Evolutionary conservation across 192 early-diverging fungal species (phyloP).

Genomic region (Mortierella claussenii): DNA sequence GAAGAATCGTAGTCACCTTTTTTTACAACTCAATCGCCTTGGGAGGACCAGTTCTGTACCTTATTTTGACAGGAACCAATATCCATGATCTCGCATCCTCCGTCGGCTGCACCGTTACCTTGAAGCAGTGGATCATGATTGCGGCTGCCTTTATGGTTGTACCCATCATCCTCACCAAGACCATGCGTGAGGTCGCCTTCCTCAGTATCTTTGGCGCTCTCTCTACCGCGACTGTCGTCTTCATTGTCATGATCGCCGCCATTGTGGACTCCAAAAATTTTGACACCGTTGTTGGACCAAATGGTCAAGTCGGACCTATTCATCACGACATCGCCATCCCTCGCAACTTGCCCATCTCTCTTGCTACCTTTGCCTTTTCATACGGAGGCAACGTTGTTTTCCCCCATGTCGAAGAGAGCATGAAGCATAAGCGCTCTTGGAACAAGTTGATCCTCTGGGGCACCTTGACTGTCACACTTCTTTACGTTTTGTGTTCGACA

Average conservation of each 20-base stretch:
- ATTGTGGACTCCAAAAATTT: constrained; percentile 59
- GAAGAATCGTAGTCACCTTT: constrained; percentile 61
- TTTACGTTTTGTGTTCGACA: constrained; percentile 73
- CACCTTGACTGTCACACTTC: constrained; percentile 62
- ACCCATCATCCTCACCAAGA: constrained; percentile 73
- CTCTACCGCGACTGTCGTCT: constrained; percentile 69
- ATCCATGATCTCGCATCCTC: constrained; percentile 60
- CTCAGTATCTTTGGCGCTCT: constrained; percentile 69
- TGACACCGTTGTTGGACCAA: constrained; percentile 7
- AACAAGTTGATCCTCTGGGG: constrained; percentile 62
- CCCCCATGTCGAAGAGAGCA: constrained; percentile 76
- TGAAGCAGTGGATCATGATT: constrained; percentile 67
- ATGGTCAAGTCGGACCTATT: constrained; percentile 3
- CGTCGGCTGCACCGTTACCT: constrained; percentile 51
- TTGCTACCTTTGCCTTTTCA: constrained; percentile 74
- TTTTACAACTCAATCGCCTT: constrained; percentile 64
- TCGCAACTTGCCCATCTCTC: constrained; percentile 67
- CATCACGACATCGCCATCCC: constrained; percentile 57
- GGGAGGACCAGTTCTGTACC: constrained; percentile 66
- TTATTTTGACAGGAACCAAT: constrained; percentile 75
- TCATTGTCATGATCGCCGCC: constrained; percentile 65
- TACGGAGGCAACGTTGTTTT: constrained; percentile 80
- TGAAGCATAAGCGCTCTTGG: constrained; percentile 69
- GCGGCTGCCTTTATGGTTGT: constrained; percentile 64
- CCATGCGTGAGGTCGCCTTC: constrained; percentile 76